A percentile compares a stretch with the other conserved stretches of the same genome.
phyloP scores from a whole-genome alignment of 139 green algal species.

The Chlamydomonas schloesseri region DNA sequence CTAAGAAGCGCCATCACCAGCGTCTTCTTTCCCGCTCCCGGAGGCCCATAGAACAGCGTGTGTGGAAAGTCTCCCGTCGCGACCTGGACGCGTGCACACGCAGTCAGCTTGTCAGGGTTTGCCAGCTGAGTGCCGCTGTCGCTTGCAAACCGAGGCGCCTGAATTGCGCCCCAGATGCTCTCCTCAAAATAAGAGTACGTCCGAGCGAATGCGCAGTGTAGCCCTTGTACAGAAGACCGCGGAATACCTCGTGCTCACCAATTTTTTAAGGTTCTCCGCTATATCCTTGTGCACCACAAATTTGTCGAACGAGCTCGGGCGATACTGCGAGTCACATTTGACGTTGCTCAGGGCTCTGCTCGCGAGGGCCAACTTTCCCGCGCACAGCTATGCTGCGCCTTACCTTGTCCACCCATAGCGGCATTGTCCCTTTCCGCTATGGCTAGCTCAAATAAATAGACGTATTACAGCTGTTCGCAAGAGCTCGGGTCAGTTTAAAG shows the following conservation, averaged over 20 bases:
- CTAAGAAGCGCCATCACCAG: conserved; percentile 92
- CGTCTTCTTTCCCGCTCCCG: conserved; percentile 97
- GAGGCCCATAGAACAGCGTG: conserved; percentile 95
- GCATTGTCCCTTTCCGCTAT: conserved; percentile 45
- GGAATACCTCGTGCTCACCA: no score
- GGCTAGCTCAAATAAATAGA: no score
- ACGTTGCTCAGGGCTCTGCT: no score
- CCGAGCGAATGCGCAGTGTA: no score
- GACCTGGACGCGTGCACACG: conserved; percentile 68
- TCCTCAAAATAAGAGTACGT: no score
- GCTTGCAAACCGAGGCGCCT: no score
- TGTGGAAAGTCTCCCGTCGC: conserved; percentile 92
- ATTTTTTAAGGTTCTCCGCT: conserved; percentile 85
- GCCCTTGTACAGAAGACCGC: no score
- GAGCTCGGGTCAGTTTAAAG: no score
- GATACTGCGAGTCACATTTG: conserved; percentile 75
- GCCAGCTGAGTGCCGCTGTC: no score
- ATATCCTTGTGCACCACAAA: conserved; percentile 84
- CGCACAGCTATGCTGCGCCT: not conserved
- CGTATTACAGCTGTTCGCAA: no score
- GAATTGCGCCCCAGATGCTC: no score
- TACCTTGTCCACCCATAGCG: conserved; percentile 87
- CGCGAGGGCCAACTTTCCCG: not conserved
- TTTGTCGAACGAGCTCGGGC: conserved; percentile 86
- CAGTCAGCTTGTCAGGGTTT: not conserved